Conservation (phyloP, 2,329 filamentous ascomycete species). For the Aspergillus sp. region DNA sequence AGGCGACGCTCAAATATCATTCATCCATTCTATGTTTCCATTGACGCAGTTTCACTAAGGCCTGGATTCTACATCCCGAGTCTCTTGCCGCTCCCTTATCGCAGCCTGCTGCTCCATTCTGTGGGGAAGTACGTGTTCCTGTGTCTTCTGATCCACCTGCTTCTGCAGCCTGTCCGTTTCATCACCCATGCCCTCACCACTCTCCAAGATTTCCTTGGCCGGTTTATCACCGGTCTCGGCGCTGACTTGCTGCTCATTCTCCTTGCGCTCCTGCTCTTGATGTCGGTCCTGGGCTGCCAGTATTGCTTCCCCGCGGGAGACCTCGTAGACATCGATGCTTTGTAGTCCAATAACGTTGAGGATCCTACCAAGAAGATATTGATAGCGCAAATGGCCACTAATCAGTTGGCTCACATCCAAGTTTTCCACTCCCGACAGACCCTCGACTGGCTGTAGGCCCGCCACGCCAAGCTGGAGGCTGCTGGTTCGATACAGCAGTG, state of each 20-base stretch:
- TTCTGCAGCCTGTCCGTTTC: slow-evolving; percentile 14
- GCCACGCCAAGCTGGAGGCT: slow-evolving; percentile 76
- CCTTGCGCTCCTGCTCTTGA: slow-evolving; percentile 29
- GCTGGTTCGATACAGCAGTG: slow-evolving; percentile 76
- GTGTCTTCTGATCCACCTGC: slow-evolving; percentile 23
- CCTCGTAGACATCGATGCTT: slow-evolving; percentile 46
- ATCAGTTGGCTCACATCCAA: slow-evolving; percentile 58
- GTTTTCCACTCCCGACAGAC: slow-evolving; percentile 49
- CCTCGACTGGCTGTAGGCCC: slow-evolving; percentile 65
- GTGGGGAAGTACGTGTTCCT: slow-evolving; percentile 19
- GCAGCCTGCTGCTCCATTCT: slow-evolving; percentile 1
- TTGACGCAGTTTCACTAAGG: too few species aligned
- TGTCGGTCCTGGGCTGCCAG: slow-evolving; percentile 31
- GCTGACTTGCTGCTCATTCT: slow-evolving; percentile 16
- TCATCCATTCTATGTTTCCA: too few species aligned
- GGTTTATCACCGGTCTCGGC: slow-evolving; percentile 14
- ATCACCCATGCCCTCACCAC: slow-evolving; percentile 10
- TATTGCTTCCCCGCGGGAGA: slow-evolving; percentile 37
- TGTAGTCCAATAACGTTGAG: slow-evolving; percentile 62
- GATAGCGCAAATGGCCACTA: slow-evolving; percentile 62
- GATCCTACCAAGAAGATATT: slow-evolving; percentile 58
- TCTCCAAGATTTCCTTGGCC: slow-evolving; percentile 13
- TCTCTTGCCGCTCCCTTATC: not conserved
- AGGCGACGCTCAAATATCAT: too few species aligned
- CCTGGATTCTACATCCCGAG: not conserved